Evolutionary conservation across 2,329 filamentous ascomycete species (phyloP).

Genomic region (Pseudopithomyces maydicus): DNA sequence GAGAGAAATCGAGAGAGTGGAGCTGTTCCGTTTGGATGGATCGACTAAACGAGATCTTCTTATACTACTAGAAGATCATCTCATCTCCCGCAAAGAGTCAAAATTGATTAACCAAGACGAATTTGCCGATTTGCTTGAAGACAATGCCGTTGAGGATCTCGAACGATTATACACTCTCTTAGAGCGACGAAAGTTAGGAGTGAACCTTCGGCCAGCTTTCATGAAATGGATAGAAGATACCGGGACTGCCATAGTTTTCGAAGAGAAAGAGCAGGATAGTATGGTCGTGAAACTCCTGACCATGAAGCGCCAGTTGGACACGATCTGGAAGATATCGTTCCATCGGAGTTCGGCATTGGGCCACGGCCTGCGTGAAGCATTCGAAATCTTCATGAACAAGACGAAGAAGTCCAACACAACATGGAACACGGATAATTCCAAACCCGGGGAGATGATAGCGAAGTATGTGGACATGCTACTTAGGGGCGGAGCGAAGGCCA

Average conservation of each 20-base stretch:
- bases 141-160: slow-evolving; percentile 71
- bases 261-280: slow-evolving; percentile 75
- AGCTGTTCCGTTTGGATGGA: slow-evolving; percentile 79
- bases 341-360: slow-evolving; percentile 75
- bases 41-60: slow-evolving; percentile 81
- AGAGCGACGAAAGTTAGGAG: slow-evolving; percentile 71
- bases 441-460: slow-evolving; percentile 97
- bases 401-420: slow-evolving; percentile 70
- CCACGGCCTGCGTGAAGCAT: slow-evolving; percentile 81
- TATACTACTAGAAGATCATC: slow-evolving; percentile 70
- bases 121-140: slow-evolving; percentile 74
- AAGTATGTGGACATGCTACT: slow-evolving; percentile 93
- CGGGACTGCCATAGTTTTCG: slow-evolving; percentile 78
- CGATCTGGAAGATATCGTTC: slow-evolving; percentile 78
- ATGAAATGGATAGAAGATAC: slow-evolving; percentile 76
- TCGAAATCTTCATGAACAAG: slow-evolving; percentile 91
- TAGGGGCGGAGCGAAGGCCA: slow-evolving; percentile 82
- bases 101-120: slow-evolving; percentile 64
- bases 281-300: slow-evolving; percentile 86
- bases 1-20: slow-evolving; percentile 75
- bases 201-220: slow-evolving; percentile 74
- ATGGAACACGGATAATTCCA: slow-evolving; percentile 84
- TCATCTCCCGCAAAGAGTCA: slow-evolving; percentile 71
- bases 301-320: slow-evolving; percentile 78
- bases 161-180: slow-evolving; percentile 80